A percentile compares a stretch with the other conserved stretches of the same genome.
Evolutionary conservation across 2,329 filamentous ascomycete species (phyloP).

Genomic region (Gnomoniopsis smithogilvyi): DNA sequence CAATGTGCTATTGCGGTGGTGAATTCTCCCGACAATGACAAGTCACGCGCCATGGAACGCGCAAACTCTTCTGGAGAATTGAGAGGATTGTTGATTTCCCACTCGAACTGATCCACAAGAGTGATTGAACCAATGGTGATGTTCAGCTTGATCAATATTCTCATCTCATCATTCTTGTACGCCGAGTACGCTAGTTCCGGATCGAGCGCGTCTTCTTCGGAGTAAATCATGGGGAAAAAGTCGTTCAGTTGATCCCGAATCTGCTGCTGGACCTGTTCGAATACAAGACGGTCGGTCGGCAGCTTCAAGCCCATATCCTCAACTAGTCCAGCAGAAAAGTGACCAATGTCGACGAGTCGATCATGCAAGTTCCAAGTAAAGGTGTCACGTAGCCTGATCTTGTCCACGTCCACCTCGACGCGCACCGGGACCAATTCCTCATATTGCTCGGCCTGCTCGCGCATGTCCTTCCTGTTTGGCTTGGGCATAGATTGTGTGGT

Average conservation of each 20-base stretch:
- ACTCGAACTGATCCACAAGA: slow-evolving; percentile 95
- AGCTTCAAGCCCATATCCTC: slow-evolving; percentile 85
- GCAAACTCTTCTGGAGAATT: slow-evolving; percentile 97
- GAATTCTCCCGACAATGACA: slow-evolving; percentile 92
- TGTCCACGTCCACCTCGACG: slow-evolving; percentile 92
- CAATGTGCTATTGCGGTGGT: slow-evolving; percentile 97
- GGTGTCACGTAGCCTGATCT: slow-evolving; percentile 91
- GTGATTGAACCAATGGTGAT: slow-evolving; percentile 96
- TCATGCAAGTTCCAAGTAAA: slow-evolving; percentile 99
- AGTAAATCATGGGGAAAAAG: slow-evolving; percentile 88
- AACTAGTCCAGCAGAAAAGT: slow-evolving; percentile 85
- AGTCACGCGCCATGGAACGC: slow-evolving; percentile 79
- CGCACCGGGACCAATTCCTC: slow-evolving; percentile 91
- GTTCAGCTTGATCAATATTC: slow-evolving; percentile 90
- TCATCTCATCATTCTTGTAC: slow-evolving; percentile 99
- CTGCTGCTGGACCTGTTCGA: slow-evolving; percentile 60
- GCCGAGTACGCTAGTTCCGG: slow-evolving; percentile 86
- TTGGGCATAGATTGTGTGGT: slow-evolving; percentile 66
- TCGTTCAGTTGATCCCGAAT: slow-evolving; percentile 89
- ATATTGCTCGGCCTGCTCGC: slow-evolving; percentile 81
- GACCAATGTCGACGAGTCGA: slow-evolving; percentile 70
- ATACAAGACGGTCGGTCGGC: slow-evolving; percentile 62
- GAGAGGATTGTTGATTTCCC: slow-evolving; percentile 93
- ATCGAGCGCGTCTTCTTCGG: slow-evolving; percentile 87
- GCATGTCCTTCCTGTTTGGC: slow-evolving; percentile 75